Evolutionary conservation across 345 rosid genomes (phyloP).

Genomic region (Euphorbia pulcherrima): DNA sequence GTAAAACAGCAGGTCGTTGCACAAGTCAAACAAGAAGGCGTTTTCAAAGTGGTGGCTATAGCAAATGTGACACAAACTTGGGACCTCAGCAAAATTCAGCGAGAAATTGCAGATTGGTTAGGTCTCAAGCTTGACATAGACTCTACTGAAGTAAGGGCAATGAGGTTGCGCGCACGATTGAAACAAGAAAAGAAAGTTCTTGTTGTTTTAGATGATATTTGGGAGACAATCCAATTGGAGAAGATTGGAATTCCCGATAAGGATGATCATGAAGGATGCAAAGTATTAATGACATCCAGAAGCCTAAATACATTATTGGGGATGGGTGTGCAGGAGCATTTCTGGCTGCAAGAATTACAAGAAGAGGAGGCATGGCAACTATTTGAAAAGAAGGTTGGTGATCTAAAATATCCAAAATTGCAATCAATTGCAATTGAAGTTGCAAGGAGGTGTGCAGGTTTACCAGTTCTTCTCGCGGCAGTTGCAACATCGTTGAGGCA

Average conservation of each 20-base stretch:
- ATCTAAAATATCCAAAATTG: neutral
- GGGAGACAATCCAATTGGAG: neutral
- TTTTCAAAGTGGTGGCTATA: constrained; percentile 8
- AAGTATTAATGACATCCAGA: constrained; percentile 17
- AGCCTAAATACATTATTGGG: neutral
- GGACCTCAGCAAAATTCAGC: constrained; percentile 3
- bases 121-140: constrained; percentile 1
- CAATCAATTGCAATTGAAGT: neutral
- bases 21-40: neutral
- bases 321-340: constrained; percentile 1
- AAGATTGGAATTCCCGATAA: constrained; percentile 1
- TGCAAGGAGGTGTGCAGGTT: constrained; percentile 10
- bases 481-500: constrained; percentile 13
- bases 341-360: neutral
- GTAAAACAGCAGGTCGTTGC: constrained; percentile 7
- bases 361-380: constrained; percentile 7
- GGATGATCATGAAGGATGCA: constrained; percentile 3
- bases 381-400: constrained; percentile 4
- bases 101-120: constrained; percentile 14
- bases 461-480: constrained; percentile 5
- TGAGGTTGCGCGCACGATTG: neutral
- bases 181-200: constrained; percentile 6
- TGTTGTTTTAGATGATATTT: constrained; percentile 16
- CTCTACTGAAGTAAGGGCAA: neutral
- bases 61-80: neutral